phyloP scores from a whole-genome alignment of 2,329 filamentous ascomycete species.

The Penicillium sp. region DNA sequence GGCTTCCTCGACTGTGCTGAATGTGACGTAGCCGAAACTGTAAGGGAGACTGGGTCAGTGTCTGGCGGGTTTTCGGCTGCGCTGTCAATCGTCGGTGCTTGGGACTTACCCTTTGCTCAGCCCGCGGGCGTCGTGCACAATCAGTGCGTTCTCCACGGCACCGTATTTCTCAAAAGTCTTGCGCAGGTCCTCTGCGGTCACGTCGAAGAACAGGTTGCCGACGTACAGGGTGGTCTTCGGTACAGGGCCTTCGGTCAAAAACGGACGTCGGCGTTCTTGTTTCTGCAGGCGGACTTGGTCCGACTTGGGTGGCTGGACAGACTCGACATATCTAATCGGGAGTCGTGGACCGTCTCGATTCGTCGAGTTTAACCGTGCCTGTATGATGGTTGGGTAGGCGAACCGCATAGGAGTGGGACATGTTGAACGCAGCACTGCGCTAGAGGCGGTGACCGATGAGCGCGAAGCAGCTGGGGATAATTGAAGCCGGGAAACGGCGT shows the following conservation, averaged over 20 bases:
- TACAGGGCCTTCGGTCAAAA: conserved; percentile 8
- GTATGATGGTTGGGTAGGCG: conserved; percentile 5
- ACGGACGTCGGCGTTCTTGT: background rate
- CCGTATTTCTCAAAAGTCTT: conserved; percentile 61
- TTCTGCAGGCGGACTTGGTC: background rate
- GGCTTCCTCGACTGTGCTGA: conserved; percentile 53
- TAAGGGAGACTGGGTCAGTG: conserved; percentile 1
- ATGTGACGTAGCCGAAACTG: conserved; percentile 67
- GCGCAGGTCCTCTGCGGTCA: conserved; percentile 59
- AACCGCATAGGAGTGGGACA: conserved; percentile 11
- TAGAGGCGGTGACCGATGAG: conserved; percentile 39
- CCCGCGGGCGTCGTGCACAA: conserved; percentile 61
- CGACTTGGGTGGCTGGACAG: background rate
- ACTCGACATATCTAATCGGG: background rate
- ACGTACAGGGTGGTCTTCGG: conserved; percentile 57
- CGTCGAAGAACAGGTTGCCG: conserved; percentile 69
- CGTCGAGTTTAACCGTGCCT: conserved; percentile 18
- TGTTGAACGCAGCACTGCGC: conserved; percentile 34
- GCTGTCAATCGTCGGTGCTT: background rate
- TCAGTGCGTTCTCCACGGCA: conserved; percentile 49
- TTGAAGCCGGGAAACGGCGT: conserved; percentile 55
- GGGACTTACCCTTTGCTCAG: conserved; percentile 65
- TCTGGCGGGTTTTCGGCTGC: background rate
- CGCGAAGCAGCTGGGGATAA: conserved; percentile 36
- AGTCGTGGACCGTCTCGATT: background rate